These are phyloP conservation scores for Sporormia fimetaria DNA, from an alignment of 495 filamentous ascomycete genomes.

Conservation along the genomic window DNA sequence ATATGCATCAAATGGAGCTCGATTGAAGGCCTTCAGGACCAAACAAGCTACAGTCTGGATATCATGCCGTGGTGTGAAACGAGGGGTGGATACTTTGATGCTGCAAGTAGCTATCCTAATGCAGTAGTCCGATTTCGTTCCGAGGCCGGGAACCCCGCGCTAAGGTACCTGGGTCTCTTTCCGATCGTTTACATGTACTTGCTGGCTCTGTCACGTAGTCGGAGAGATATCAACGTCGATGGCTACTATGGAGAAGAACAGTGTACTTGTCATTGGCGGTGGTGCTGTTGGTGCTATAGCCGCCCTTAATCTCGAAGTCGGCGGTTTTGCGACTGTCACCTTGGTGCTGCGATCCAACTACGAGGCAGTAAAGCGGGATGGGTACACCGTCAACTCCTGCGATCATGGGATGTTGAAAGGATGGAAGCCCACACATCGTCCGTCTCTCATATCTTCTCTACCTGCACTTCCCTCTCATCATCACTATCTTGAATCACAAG, in stretches of 20 bases:
- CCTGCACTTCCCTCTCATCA: background rate
- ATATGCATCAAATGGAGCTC: constrained; percentile 24
- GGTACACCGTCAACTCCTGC: constrained; percentile 29
- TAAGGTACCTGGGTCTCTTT: too few relatives aligned
- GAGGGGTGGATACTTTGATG: too few relatives aligned
- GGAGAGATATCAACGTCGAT: too few relatives aligned
- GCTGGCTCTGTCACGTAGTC: too few relatives aligned
- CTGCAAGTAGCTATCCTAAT: too few relatives aligned
- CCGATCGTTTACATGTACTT: too few relatives aligned
- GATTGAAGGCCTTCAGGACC: constrained; percentile 6
- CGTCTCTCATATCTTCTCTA: background rate
- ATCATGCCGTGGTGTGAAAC: too few relatives aligned
- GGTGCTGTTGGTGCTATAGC: constrained; percentile 30
- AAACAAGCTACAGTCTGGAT: background rate
- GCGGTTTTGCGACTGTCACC: constrained; percentile 26
- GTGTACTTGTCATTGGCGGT: constrained; percentile 27
- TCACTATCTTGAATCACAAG: too few relatives aligned
- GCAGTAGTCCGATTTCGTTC: too few relatives aligned
- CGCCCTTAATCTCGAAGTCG: constrained; percentile 27
- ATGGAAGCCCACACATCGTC: constrained; percentile 25
- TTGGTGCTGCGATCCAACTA: constrained; percentile 30
- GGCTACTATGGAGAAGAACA: constrained; percentile 19
- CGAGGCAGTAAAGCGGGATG: constrained; percentile 21
- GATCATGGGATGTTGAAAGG: constrained; percentile 29
- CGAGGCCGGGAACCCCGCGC: too few relatives aligned